Evolutionary conservation across 2,329 filamentous ascomycete genomes (phyloP), one percentile per base, ranked within the genome.

Genomic region (Alternaria sp.): DNA sequence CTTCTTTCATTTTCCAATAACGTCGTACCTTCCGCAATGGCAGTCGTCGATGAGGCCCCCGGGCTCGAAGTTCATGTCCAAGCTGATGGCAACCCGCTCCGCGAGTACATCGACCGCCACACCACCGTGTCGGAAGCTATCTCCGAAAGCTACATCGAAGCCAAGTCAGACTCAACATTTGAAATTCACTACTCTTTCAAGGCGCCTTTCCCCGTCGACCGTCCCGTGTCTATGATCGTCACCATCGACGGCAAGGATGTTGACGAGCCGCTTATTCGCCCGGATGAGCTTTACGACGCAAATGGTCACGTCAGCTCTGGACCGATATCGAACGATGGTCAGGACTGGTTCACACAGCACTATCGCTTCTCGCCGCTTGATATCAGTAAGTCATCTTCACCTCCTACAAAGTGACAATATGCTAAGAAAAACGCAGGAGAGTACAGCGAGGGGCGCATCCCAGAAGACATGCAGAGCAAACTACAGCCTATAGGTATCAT

Each of bases 131-230:
- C 17, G 32, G 60, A 6, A 47, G 58, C 5, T 15, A 66, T 56
- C 1, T 55, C 69, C 6, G 70, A 68, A 9, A 75, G 70, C 45
- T 79, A 78, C 51, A 63, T 80, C 5, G 71, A 75, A 51, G 71
- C 71, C 0, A 57, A 50, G 9, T 69, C 76, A 2, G 71, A 68
- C 3, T 57, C 63, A 6, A 21, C 63, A 2, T 76, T 80, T 54
- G 51, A 58, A 3, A 56, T 77, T 6, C 44, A 32, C 8, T 59
- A 65, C 21, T 60, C 36, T 0, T 61, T 77, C 25, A 61, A 62
- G 9, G 36, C 36, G 4, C 36, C 57, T 0, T 71, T 70, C 30
- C 40, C 52, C 11, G 26, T 26, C 3, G 52, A 66, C 7, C 46
- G 67, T 11, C 51, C 60, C 13, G 43, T 78, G 7, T 23, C 23